Conservation (phyloP, 2,329 filamentous ascomycete species). For the Phyllosticta citrichinensis region DNA sequence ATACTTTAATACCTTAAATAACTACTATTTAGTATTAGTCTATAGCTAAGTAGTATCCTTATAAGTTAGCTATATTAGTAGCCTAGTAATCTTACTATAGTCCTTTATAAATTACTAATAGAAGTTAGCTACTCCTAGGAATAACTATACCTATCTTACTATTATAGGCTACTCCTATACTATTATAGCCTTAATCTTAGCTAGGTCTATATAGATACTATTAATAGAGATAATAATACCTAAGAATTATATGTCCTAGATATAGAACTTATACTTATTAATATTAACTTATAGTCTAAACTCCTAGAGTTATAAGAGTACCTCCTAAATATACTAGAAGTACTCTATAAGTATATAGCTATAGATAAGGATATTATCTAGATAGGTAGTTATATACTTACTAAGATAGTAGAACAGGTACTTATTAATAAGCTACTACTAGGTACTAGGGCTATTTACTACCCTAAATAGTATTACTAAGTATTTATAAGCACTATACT, state of each 20-base stretch:
- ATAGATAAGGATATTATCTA: slow-evolving; percentile 15
- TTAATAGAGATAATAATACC: slow-evolving; percentile 12
- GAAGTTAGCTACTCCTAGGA: slow-evolving; percentile 13
- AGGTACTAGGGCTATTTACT: slow-evolving; percentile 11
- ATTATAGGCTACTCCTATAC: not conserved
- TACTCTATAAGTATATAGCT: slow-evolving; percentile 6
- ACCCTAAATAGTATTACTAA: slow-evolving; percentile 13
- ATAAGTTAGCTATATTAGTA: not conserved
- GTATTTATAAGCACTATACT: slow-evolving; percentile 12
- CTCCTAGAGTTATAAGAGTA: slow-evolving; percentile 1
- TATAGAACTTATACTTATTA: slow-evolving; percentile 10
- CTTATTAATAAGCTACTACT: slow-evolving; percentile 14
- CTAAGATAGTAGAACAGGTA: slow-evolving; percentile 9
- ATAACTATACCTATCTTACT: slow-evolving; percentile 7
- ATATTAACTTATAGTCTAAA: slow-evolving; percentile 7
- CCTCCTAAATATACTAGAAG: slow-evolving; percentile 4
- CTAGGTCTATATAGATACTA: slow-evolving; percentile 6
- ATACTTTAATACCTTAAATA: not conserved
- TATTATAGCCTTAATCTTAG: slow-evolving; percentile 10
- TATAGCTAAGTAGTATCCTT: not conserved
- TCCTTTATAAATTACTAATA: not conserved
- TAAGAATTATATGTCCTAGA: slow-evolving; percentile 8
- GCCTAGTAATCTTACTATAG: not conserved
- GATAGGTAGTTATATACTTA: slow-evolving; percentile 13
- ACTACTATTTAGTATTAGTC: not conserved